phyloP scores from a whole-genome alignment of 2,329 filamentous ascomycete species.

The Xenoacremonium recifei region DNA sequence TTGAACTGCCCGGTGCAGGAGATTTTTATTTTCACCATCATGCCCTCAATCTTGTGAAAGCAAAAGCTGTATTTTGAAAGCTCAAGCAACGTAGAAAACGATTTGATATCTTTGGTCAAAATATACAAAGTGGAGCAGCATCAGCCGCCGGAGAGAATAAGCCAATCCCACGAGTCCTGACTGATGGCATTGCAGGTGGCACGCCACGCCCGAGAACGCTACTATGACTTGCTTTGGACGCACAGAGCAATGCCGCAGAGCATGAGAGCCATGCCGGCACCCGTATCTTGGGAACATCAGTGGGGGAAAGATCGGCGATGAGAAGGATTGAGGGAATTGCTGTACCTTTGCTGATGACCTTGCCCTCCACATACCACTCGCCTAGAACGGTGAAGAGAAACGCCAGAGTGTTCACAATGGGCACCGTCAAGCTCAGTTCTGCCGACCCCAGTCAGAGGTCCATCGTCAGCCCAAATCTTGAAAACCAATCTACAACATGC shows the following conservation, averaged over 20 bases:
- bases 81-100: too few species aligned
- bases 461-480: conserved; percentile 11
- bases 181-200: conserved; percentile 6
- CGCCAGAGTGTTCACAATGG: conserved; percentile 89
- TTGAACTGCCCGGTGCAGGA: conserved; percentile 26
- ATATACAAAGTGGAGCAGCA: conserved; percentile 19
- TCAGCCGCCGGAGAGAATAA: background rate
- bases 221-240: conserved; percentile 63
- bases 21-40: conserved; percentile 1
- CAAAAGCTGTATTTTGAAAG: too few species aligned
- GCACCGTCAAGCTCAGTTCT: conserved; percentile 92
- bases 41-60: too few species aligned
- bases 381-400: conserved; percentile 95
- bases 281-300: conserved; percentile 61
- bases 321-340: background rate
- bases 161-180: conserved; percentile 17
- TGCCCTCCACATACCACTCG: conserved; percentile 92
- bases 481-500: conserved; percentile 11
- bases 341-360: conserved; percentile 79
- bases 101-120: background rate
- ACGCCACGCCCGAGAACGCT: conserved; percentile 3
- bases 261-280: conserved; percentile 77
- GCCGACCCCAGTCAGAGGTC: conserved; percentile 12
- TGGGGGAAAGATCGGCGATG: background rate
- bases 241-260: conserved; percentile 79